These are phyloP conservation scores for Tulasnella sp. DNA, from an alignment of 768 basidiomycete species.

Conservation along the genomic window DNA sequence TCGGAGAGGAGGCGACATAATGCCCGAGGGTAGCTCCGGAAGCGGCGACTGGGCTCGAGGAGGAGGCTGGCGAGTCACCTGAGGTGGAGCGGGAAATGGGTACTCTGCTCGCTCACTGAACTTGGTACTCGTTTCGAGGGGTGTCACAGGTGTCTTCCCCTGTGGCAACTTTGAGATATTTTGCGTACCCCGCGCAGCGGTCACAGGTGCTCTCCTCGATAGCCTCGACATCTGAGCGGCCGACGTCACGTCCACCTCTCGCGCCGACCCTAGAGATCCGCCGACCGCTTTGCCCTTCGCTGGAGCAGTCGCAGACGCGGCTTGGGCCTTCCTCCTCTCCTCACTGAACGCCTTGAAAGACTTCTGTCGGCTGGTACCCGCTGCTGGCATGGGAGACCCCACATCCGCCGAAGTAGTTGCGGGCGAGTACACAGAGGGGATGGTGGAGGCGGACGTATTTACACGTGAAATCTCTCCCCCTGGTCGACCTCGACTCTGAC, in stretches of 20 bases:
- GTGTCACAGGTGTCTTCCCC: too few relatives aligned
- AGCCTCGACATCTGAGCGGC: conserved; percentile 4
- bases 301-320: background rate
- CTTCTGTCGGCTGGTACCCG: background rate
- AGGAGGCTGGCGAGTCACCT: background rate
- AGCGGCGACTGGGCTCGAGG: background rate
- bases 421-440: conserved; percentile 10
- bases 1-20: conserved; percentile 5
- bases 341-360: background rate
- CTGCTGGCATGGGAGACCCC: background rate
- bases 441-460: background rate
- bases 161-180: too few relatives aligned
- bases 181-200: too few relatives aligned
- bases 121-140: too few relatives aligned
- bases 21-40: conserved; percentile 3
- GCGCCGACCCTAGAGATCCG: too few relatives aligned
- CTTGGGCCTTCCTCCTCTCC: background rate
- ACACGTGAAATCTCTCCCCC: background rate
- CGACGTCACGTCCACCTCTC: background rate
- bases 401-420: background rate
- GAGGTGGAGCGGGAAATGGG: too few relatives aligned
- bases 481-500: too few relatives aligned
- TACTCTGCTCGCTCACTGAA: too few relatives aligned
- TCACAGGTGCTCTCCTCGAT: background rate
- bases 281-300: too few relatives aligned